Conservation (phyloP, 257 asterid genomes). For the Solanum okadae region DNA sequence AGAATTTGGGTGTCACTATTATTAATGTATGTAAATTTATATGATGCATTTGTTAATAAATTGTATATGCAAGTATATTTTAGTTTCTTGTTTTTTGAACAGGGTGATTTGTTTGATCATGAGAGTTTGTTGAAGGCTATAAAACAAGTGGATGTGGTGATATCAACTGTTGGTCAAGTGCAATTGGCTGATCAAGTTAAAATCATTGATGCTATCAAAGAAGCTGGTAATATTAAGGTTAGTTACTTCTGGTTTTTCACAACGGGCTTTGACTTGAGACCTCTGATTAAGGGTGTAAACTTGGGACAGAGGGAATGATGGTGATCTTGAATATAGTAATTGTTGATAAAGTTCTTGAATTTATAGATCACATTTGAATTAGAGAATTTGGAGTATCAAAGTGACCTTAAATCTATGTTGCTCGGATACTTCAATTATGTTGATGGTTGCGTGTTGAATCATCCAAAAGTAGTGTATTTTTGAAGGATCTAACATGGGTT, state of each 20-base stretch:
- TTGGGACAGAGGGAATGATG: background rate
- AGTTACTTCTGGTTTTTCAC: background rate
- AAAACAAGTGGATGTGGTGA: slow-evolving; percentile 63
- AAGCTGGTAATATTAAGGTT: slow-evolving; percentile 70
- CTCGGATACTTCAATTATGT: background rate
- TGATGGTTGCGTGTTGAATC: background rate
- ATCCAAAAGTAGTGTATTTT: background rate
- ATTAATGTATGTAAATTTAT: slow-evolving; percentile 27
- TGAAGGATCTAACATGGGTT: background rate
- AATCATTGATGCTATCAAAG: slow-evolving; percentile 58
- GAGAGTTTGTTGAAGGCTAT: slow-evolving; percentile 56
- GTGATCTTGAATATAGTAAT: background rate
- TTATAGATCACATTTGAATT: background rate
- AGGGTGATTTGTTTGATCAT: slow-evolving; percentile 60
- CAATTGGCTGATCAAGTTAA: slow-evolving; percentile 47
- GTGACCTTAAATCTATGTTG: background rate
- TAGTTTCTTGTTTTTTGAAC: background rate
- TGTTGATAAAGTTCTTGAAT: background rate
- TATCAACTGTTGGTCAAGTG: slow-evolving; percentile 41
- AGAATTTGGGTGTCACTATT: slow-evolving; percentile 47
- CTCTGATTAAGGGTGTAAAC: background rate
- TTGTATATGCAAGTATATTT: background rate
- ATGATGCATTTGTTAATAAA: background rate
- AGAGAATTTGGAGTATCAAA: background rate
- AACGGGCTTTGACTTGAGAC: background rate